Conservation (phyloP, 139 green algal genomes). For the Coelastrella sp. region DNA sequence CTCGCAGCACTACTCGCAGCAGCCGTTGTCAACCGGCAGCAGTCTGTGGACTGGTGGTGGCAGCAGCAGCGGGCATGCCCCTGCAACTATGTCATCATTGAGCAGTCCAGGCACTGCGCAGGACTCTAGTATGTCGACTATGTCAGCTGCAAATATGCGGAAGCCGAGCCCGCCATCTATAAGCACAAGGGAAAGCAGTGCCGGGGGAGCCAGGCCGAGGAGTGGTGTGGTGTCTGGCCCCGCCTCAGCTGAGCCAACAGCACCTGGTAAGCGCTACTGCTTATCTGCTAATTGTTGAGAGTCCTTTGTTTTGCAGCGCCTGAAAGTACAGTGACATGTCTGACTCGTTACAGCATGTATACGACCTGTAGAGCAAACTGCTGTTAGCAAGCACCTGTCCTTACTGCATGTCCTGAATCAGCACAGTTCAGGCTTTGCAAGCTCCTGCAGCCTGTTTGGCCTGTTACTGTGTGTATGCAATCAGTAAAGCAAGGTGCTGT, state of each 20-base stretch:
- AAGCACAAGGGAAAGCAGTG: not conserved
- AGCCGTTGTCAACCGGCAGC: not conserved
- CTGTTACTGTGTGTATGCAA: too few relatives aligned
- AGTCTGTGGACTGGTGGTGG: not conserved
- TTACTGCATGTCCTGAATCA: too few relatives aligned
- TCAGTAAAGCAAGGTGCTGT: too few relatives aligned
- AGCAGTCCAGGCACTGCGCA: conserved; percentile 26
- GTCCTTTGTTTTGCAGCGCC: too few relatives aligned
- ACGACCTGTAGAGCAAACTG: too few relatives aligned
- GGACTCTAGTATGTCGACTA: not conserved
- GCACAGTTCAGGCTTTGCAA: too few relatives aligned
- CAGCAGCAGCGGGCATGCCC: not conserved
- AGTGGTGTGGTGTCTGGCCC: not conserved
- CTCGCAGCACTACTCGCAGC: not conserved
- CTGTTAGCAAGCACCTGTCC: too few relatives aligned
- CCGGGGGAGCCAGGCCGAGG: not conserved
- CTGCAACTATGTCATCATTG: not conserved
- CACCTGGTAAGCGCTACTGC: not conserved
- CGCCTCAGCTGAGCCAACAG: conserved; percentile 4
- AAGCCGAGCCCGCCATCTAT: conserved; percentile 5
- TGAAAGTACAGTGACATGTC: too few relatives aligned
- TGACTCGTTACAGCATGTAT: too few relatives aligned
- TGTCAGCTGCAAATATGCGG: not conserved
- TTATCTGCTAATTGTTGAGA: too few relatives aligned
- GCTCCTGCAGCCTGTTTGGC: too few relatives aligned